phyloP scores from a whole-genome alignment of 208 protist genomes.

The Leishmania aethiopica region DNA sequence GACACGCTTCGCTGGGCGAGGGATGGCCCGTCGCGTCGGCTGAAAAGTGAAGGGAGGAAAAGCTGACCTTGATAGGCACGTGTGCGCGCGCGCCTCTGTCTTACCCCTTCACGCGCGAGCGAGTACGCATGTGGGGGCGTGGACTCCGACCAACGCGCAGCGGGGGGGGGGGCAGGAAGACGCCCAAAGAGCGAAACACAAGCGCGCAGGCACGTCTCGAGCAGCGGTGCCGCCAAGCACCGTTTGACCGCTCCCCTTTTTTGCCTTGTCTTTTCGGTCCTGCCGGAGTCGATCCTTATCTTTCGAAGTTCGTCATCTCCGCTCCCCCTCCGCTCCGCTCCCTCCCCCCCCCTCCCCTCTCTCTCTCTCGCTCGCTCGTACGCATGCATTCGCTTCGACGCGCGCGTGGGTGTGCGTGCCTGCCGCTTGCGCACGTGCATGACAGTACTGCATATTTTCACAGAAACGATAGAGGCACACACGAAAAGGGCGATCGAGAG shows the following conservation, averaged over 20 bases:
- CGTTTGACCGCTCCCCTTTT: not conserved
- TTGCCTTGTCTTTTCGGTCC: not conserved
- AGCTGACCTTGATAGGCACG: not conserved
- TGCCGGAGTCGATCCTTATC: not conserved
- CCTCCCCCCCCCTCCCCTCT: not conserved
- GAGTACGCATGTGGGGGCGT: not conserved
- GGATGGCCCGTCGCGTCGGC: not conserved
- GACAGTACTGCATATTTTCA: not conserved
- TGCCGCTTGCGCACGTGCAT: not conserved
- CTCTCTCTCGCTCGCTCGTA: not conserved
- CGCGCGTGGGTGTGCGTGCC: constrained; percentile 1
- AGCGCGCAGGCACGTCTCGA: too few species aligned
- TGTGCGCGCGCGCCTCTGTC: not conserved
- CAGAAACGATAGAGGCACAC: not conserved
- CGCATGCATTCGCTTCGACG: not conserved
- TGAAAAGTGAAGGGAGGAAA: not conserved
- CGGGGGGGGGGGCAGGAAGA: too few species aligned
- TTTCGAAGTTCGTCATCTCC: not conserved
- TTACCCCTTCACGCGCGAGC: not conserved
- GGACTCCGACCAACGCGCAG: not conserved
- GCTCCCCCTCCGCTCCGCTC: too few species aligned
- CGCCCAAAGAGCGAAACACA: too few species aligned
- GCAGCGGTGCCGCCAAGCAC: too few species aligned
- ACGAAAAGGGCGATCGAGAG: not conserved
- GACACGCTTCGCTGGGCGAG: not conserved